Base-by-base conservation (phyloP, 306 rosid genomes). In the Cercis canadensis region DNA sequence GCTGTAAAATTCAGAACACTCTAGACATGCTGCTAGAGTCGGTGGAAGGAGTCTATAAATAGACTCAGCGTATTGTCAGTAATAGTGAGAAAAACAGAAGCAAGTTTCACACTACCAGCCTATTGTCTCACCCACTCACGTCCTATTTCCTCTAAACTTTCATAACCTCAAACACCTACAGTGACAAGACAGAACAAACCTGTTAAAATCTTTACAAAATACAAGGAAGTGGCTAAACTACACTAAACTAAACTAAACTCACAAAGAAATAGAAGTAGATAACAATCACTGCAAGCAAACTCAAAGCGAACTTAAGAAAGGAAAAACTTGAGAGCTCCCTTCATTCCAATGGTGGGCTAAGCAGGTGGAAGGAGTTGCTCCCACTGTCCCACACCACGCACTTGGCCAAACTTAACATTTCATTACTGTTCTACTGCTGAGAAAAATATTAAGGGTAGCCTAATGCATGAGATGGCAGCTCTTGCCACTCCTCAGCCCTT, bases 381-480 rank as follows among this genome's bases (percentile, higher is more conserved):
- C 72, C 90, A 79, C 75, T n/a, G n/a, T n/a, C n/a, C n/a, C n/a
- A n/a, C n/a, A 52, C 19, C 90, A 86, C 82, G 90, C 90, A 86
- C 43, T 10, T 72, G 84, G 89, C 79, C 47, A 75, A 79, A 75
- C 84, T 65, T 44, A 61, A 81, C 81, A 50, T 77, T 82, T 36
- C 14, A 24, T 24, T 3, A 8, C 45, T n/a, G 17, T 1, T 37
- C 4, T 36, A 33, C 37, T n/a, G 7, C 32, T 9, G 19, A 0
- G 46, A 59, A 55, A 65, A 82, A 85, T 44, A n/a, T 88, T 43
- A 83, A 83, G 89, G 72, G 59, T 69, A 65, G 63, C 94, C 87
- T 33, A 83, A 82, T 86, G 94, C 94, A 88, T 88, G 89, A 83
- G 84, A 81, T 83, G 94, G 81, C 90, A 88, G 94, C 90, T 88